A percentile compares a stretch with the other conserved stretches of the same genome.
Evolutionary conservation across 805 yeast species (phyloP).

Genomic region (Brettanomyces custersianus): DNA sequence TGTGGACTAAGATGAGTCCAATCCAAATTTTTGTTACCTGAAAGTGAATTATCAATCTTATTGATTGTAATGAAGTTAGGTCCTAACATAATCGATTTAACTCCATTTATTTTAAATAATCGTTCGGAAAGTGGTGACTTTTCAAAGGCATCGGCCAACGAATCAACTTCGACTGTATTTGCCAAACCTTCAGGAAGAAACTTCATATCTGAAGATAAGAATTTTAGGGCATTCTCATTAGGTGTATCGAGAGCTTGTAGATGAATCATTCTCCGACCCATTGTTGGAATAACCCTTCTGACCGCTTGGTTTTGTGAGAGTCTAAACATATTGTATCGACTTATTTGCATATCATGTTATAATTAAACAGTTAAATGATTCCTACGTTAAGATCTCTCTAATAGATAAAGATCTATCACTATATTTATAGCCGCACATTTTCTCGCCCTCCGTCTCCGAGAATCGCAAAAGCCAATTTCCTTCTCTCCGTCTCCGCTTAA

Average conservation of each 20-base stretch:
- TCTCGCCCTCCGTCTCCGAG: no score
- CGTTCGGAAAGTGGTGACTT: slow-evolving; percentile 57
- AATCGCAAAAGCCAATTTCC: no score
- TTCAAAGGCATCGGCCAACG: slow-evolving; percentile 42
- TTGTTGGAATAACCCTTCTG: no score
- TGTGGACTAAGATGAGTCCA: slow-evolving; percentile 23
- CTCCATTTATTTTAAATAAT: slow-evolving; percentile 52
- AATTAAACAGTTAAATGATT: neutral
- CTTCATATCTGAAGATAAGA: slow-evolving; percentile 38
- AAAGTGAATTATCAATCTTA: slow-evolving; percentile 31
- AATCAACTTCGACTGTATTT: slow-evolving; percentile 44
- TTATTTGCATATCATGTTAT: neutral
- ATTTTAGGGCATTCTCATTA: slow-evolving; percentile 67
- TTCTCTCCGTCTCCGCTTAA: no score
- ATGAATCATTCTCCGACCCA: slow-evolving; percentile 12
- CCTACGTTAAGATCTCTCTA: no score
- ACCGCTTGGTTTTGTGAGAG: neutral
- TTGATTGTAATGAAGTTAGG: slow-evolving; percentile 66
- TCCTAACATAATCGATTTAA: slow-evolving; percentile 67
- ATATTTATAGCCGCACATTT: no score
- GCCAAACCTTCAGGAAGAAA: slow-evolving; percentile 34
- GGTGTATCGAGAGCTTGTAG: slow-evolving; percentile 53
- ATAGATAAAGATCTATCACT: no score
- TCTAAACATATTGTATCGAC: neutral
- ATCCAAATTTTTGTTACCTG: slow-evolving; percentile 25